Base-by-base conservation (phyloP, 2,329 filamentous ascomycete genomes). In the Xylariaceae sp. region DNA sequence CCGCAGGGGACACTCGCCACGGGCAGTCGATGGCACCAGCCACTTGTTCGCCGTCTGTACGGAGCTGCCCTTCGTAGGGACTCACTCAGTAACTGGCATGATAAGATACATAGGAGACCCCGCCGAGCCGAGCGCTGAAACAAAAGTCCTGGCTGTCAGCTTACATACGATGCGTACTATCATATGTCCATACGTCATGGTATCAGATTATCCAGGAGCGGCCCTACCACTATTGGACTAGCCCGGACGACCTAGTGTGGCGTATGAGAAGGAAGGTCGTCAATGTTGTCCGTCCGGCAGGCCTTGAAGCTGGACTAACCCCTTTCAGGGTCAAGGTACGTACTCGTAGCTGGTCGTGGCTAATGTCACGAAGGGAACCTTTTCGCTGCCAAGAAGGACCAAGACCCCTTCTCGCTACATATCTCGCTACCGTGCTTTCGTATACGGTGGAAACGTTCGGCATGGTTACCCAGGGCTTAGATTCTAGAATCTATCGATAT, bases 311-410 rank as follows among this genome's bases (percentile, higher is more conserved):
- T 30, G 11, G 9, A 42, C 37, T 42, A 42, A 8, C 11, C 37
- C 8, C 8, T 42, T 42, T 42, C 37, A 10, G 37, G 37, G 23
- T 30, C 23, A 4, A 30, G 23, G 23, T 30, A 30, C 23, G 23
- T 30, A 30, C 23, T 30, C 23, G 23, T 30, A 30, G 23, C 23
- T 30, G 23, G 23, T 30, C 11, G 37, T 42, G 58, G 23, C 50
- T 54, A 37, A 64, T 55, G 42, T 57, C 48, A 34, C 60, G 57
- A 1, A 51, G 13, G 8, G 51, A 51, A 23, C 57, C 53, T 35
- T 60, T 49, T n/a, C 45, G 52, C 4, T 35, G 53, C 5, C 62
- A 50, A 30, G 23, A 30, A 30, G 23, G 23, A 5, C 23, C 23
- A 30, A 42, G 37, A 8, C 37, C 11, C 9, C 37, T 13, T 42